phyloP scores from a whole-genome alignment of 2,329 filamentous ascomycete species.

The Sporothrix brunneoviolacea region DNA sequence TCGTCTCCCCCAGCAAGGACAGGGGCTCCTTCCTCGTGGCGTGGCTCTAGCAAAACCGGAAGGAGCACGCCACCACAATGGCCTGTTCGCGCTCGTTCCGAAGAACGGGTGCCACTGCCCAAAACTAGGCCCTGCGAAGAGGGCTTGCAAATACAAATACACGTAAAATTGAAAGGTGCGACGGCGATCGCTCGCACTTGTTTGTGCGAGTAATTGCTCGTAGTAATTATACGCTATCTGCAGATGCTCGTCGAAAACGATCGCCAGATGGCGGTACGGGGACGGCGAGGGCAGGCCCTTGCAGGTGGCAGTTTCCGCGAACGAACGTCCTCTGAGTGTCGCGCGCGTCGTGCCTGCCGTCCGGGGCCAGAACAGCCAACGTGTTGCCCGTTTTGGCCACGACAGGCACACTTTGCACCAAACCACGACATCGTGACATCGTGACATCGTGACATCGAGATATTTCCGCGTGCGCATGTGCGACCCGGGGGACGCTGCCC shows the following conservation, averaged over 20 bases:
- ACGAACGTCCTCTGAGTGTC: background rate
- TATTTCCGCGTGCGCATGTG: too few species aligned
- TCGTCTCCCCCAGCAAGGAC: background rate
- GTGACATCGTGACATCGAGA: too few species aligned
- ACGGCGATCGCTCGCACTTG: too few species aligned
- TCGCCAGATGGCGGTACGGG: slow-evolving; percentile 1
- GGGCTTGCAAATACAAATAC: background rate
- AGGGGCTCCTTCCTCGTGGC: background rate
- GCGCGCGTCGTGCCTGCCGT: background rate
- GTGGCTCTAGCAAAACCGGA: background rate
- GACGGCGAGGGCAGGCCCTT: background rate
- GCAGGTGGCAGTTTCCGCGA: background rate
- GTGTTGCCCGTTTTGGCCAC: background rate
- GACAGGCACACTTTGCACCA: background rate
- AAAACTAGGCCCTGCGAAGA: background rate
- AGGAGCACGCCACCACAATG: slow-evolving; percentile 7
- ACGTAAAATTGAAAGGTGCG: too few species aligned
- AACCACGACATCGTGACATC: background rate
- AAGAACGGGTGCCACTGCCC: background rate
- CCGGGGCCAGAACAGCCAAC: background rate
- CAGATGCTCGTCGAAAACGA: background rate
- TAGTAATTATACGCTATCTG: background rate
- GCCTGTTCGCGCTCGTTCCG: slow-evolving; percentile 6
- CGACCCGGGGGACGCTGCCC: too few species aligned
- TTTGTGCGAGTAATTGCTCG: too few species aligned